A percentile compares a stretch with the other conserved stretches of the same genome.
Conservation (phyloP, 2,329 filamentous ascomycete species). For the Fusarium caatingaense region DNA sequence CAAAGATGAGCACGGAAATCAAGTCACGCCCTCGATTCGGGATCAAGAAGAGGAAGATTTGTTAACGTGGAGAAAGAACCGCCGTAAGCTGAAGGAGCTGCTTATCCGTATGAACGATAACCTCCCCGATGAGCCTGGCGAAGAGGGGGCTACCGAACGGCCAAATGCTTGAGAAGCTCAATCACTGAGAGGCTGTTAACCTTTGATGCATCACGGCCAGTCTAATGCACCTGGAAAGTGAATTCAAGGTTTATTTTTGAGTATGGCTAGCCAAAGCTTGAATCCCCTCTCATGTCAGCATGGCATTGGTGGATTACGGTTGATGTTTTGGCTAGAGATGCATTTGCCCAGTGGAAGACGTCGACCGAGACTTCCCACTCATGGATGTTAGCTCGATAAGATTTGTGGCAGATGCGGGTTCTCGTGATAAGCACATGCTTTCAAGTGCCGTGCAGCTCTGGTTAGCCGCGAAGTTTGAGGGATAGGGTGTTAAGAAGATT, state of each 20-base stretch:
- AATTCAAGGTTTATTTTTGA: conserved; percentile 20
- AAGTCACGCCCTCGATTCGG: conserved; percentile 69
- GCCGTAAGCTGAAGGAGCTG: conserved; percentile 58
- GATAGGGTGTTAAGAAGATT: background rate
- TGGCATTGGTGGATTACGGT: background rate
- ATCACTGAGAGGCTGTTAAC: background rate
- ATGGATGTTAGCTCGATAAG: background rate
- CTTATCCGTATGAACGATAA: conserved; percentile 59
- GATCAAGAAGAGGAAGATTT: conserved; percentile 63
- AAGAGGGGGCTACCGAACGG: conserved; percentile 36
- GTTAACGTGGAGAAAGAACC: conserved; percentile 58
- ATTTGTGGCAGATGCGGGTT: background rate
- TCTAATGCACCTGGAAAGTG: conserved; percentile 2
- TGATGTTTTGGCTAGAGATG: background rate
- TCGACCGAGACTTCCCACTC: background rate
- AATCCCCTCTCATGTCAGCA: background rate
- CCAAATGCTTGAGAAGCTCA: background rate
- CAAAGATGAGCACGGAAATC: conserved; percentile 62
- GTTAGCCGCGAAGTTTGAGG: background rate
- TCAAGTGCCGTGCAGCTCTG: background rate
- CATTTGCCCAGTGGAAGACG: background rate
- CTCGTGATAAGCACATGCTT: background rate
- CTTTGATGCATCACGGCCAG: background rate
- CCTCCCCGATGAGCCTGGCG: conserved; percentile 57
- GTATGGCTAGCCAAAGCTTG: background rate